phyloP scores from a whole-genome alignment of 306 rosid genomes.

The Corylus heterophylla region DNA sequence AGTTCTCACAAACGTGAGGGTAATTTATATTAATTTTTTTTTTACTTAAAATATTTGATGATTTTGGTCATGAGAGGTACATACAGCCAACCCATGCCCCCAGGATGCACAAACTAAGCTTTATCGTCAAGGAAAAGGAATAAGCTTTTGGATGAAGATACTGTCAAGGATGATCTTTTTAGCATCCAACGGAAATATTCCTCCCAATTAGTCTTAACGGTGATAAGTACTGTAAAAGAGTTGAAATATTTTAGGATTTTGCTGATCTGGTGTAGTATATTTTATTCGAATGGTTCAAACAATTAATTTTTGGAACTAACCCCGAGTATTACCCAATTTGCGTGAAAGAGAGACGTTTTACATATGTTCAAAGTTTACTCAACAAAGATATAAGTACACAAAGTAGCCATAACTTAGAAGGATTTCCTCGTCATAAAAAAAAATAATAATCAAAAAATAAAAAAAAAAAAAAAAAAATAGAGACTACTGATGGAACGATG shows the following conservation, averaged over 20 bases:
- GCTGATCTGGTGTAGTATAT: background rate
- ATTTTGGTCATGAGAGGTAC: constrained; percentile 20
- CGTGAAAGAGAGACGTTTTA: too few relatives aligned
- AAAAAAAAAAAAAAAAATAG: too few relatives aligned
- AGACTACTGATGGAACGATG: too few relatives aligned
- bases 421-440: too few relatives aligned
- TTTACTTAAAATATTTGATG: background rate
- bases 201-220: constrained; percentile 19
- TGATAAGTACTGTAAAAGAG: constrained; percentile 17
- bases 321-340: too few relatives aligned
- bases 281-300: background rate
- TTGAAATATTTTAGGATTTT: constrained; percentile 14
- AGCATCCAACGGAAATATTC: background rate
- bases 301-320: too few relatives aligned
- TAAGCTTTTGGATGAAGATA: constrained; percentile 6
- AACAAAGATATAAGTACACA: too few relatives aligned
- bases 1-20: constrained; percentile 11
- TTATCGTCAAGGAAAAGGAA: constrained; percentile 50
- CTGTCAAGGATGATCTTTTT: background rate
- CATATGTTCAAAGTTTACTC: too few relatives aligned
- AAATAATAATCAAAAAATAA: too few relatives aligned
- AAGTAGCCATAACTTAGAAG: too few relatives aligned
- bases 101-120: constrained; percentile 26
- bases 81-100: constrained; percentile 29
- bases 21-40: constrained; percentile 9